A percentile compares a stretch with the other conserved stretches of the same genome.
phyloP scores from a whole-genome alignment of 345 rosid species.

The Brassica juncea region DNA sequence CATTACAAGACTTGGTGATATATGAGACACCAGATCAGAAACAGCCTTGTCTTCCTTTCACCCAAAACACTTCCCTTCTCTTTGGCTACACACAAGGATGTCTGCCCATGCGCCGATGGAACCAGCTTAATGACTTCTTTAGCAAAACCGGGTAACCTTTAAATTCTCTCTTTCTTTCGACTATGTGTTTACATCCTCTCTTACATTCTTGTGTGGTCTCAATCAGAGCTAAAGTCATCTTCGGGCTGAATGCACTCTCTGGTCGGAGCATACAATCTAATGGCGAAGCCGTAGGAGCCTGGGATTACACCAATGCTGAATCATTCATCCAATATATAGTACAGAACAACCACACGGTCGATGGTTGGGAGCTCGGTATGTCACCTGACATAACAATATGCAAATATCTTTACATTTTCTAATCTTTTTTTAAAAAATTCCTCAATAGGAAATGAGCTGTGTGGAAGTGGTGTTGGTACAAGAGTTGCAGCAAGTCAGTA shows the following conservation, averaged over 20 bases:
- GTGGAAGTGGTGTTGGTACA: conserved; percentile 80
- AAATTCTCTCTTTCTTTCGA: not conserved
- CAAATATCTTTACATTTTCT: not conserved
- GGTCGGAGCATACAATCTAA: conserved; percentile 48
- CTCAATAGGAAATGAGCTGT: conserved; percentile 75
- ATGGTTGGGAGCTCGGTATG: conserved; percentile 92
- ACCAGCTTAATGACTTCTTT: conserved; percentile 60
- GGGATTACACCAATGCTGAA: conserved; percentile 75
- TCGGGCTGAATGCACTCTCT: conserved; percentile 72
- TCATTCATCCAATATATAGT: conserved; percentile 66
- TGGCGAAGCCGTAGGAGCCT: conserved; percentile 65
- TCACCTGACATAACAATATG: not conserved
- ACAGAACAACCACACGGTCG: conserved; percentile 50
- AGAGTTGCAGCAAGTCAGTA: conserved; percentile 73
- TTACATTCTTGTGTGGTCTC: not conserved
- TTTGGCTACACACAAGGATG: conserved; percentile 74
- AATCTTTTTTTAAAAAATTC: conserved; percentile 8
- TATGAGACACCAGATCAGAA: conserved; percentile 46
- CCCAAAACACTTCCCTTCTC: conserved; percentile 42
- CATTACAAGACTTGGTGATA: conserved; percentile 59
- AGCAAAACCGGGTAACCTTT: conserved; percentile 50
- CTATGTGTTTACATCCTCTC: not conserved
- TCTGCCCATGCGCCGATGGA: conserved; percentile 67
- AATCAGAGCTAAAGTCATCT: conserved; percentile 68
- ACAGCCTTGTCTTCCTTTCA: conserved; percentile 50